phyloP scores from a whole-genome alignment of 257 asterid species.

The Apocynum venetum region DNA sequence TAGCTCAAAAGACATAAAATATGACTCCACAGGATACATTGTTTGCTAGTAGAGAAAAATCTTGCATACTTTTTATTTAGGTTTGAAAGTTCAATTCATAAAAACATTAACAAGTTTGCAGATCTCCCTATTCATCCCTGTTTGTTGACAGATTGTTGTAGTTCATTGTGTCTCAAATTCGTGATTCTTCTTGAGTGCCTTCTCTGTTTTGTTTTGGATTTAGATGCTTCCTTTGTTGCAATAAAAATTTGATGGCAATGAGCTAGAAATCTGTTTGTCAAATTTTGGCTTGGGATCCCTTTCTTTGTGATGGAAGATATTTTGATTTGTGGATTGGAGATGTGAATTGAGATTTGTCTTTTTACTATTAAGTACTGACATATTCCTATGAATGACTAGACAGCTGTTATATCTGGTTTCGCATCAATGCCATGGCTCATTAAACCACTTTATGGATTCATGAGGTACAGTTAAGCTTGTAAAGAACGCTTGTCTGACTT shows the following conservation, averaged over 20 bases:
- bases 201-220: neutral
- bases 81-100: neutral
- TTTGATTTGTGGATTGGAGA: neutral
- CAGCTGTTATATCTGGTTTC: constrained; percentile 90
- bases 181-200: neutral
- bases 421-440: constrained; percentile 93
- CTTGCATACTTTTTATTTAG: neutral
- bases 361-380: constrained; percentile 32
- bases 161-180: neutral
- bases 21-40: neutral
- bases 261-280: neutral
- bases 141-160: neutral
- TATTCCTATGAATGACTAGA: constrained; percentile 57
- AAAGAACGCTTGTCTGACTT: constrained; percentile 17
- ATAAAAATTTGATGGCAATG: neutral
- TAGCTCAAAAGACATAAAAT: neutral
- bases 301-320: neutral
- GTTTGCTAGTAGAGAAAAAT: neutral
- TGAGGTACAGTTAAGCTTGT: constrained; percentile 52
- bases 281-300: neutral
- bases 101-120: neutral
- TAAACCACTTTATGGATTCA: constrained; percentile 93
- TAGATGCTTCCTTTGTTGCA: neutral
- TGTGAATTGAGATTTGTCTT: neutral
- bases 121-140: neutral